phyloP scores from a whole-genome alignment of 495 filamentous ascomycete genomes.

The Hyaloscypha variabilis region DNA sequence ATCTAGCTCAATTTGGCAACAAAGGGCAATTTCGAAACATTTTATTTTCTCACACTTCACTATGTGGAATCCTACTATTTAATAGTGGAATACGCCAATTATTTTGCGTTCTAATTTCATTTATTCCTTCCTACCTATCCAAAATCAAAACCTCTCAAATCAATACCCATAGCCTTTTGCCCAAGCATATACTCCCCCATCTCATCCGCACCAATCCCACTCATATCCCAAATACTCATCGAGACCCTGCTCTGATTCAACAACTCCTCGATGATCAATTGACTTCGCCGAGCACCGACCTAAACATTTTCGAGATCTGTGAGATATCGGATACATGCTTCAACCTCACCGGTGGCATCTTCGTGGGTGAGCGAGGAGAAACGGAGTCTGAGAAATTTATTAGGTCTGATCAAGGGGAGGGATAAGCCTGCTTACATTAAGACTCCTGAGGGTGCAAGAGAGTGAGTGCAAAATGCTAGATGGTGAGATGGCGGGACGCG shows the following conservation, averaged over 20 bases:
- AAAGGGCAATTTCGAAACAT: no score
- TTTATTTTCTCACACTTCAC: no score
- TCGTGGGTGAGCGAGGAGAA: neutral
- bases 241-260: neutral
- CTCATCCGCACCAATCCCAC: no score
- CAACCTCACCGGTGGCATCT: neutral
- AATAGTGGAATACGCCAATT: no score
- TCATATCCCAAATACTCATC: no score
- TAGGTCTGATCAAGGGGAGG: neutral
- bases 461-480: slow-evolving; percentile 3
- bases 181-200: no score
- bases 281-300: neutral
- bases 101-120: no score
- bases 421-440: neutral
- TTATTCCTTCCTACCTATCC: no score
- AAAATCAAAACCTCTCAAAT: no score
- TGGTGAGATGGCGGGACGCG: slow-evolving; percentile 4
- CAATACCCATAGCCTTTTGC: no score
- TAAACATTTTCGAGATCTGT: slow-evolving; percentile 5
- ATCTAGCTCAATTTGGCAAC: no score
- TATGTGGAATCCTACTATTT: no score
- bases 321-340: neutral
- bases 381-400: neutral
- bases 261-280: slow-evolving; percentile 7
- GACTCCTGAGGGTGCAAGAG: slow-evolving; percentile 9